Conservation (phyloP, 1,284 basidiomycete species). For the Microbotryomycetes sp. region DNA sequence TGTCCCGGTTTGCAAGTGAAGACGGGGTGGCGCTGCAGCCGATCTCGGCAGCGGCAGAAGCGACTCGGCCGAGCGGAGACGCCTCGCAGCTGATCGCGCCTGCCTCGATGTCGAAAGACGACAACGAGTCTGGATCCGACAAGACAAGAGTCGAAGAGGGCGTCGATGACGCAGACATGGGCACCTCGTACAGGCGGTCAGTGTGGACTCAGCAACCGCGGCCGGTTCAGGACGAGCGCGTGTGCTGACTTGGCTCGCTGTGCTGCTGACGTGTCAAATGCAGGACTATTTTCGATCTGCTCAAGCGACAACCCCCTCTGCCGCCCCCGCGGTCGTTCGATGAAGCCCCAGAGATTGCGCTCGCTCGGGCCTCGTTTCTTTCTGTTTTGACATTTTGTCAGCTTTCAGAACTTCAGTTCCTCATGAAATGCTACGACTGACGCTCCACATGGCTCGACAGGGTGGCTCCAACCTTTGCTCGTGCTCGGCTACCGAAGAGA, state of each 20-base stretch:
- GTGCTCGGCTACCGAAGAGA: slow-evolving; percentile 56
- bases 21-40: too few species aligned
- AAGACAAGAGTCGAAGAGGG: neutral
- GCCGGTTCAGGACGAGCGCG: too few species aligned
- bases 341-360: slow-evolving; percentile 54
- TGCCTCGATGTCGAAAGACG: neutral
- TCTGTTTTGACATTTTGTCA: slow-evolving; percentile 52
- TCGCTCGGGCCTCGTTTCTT: slow-evolving; percentile 53
- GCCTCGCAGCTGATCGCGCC: too few species aligned
- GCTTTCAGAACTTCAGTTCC: neutral
- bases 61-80: too few species aligned
- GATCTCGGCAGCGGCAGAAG: too few species aligned
- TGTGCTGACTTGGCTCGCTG: too few species aligned
- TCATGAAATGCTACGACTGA: neutral
- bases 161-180: too few species aligned
- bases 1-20: too few species aligned
- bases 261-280: neutral
- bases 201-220: too few species aligned
- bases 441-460: slow-evolving; percentile 22
- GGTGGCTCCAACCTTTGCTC: slow-evolving; percentile 33
- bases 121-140: neutral
- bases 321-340: slow-evolving; percentile 53
- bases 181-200: too few species aligned
- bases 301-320: slow-evolving; percentile 45
- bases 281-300: slow-evolving; percentile 24